Percentiles rank a stretch among this genome's conserved stretches.
These are phyloP conservation scores for Chlamydomonas sp. DNA, from an alignment of 139 green algal species.

Conservation along the genomic window DNA sequence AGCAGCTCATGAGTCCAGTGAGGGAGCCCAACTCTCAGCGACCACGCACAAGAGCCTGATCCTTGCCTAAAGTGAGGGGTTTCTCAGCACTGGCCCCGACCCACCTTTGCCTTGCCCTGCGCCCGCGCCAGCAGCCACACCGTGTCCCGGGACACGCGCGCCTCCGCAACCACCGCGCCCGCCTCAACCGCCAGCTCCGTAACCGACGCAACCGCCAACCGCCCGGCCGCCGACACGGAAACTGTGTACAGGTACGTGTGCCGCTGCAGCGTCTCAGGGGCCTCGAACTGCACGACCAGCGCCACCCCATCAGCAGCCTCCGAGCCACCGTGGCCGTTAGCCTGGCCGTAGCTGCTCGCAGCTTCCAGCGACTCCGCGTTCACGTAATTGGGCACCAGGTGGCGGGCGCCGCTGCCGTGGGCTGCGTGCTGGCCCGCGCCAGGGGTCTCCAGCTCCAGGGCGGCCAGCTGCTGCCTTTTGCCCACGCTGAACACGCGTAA, in stretches of 20 bases:
- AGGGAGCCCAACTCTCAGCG: too few relatives aligned
- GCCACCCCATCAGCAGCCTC: neutral
- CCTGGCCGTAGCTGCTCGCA: neutral
- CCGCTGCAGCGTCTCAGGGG: constrained; percentile 8
- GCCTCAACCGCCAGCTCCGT: constrained; percentile 20
- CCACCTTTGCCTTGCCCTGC: constrained; percentile 17
- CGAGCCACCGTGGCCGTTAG: neutral
- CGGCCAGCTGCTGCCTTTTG: constrained; percentile 35
- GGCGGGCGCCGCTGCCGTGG: neutral
- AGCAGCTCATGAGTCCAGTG: too few relatives aligned
- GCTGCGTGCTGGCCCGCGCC: neutral
- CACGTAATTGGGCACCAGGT: constrained; percentile 20
- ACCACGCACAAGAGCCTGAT: too few relatives aligned
- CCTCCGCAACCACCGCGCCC: constrained; percentile 20
- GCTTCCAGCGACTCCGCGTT: neutral
- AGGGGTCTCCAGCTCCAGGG: constrained; percentile 14
- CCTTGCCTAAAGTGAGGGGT: too few relatives aligned
- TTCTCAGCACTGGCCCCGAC: neutral
- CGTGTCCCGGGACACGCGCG: constrained; percentile 21
- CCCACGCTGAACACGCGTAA: constrained; percentile 45
- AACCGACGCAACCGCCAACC: neutral
- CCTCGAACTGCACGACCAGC: constrained; percentile 42
- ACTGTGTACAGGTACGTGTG: constrained; percentile 24
- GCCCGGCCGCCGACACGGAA: neutral
- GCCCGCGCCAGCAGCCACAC: constrained; percentile 39